Conservation (phyloP, 805 yeast species). For the Maudiozyma saulgeensis region DNA sequence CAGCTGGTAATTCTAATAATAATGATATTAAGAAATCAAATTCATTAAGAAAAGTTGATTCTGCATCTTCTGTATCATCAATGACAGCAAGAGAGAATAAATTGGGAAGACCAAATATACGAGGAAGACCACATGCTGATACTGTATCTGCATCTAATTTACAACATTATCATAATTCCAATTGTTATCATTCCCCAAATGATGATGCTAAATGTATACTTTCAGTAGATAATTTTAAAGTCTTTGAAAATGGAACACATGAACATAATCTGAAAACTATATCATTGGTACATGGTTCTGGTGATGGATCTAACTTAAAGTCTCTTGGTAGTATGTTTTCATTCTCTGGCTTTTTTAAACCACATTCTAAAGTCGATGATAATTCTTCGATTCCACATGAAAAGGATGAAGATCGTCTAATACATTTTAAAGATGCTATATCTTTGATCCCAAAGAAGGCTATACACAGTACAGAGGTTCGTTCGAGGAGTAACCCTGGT, state of each 20-base stretch:
- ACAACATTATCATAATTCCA: slow-evolving; percentile 3
- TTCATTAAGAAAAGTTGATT: slow-evolving; percentile 7
- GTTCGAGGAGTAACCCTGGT: neutral
- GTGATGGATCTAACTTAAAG: neutral
- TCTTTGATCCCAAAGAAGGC: slow-evolving; percentile 10
- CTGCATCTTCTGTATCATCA: slow-evolving; percentile 5
- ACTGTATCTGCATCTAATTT: slow-evolving; percentile 18
- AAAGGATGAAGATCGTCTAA: slow-evolving; percentile 3
- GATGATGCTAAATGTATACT: slow-evolving; percentile 13
- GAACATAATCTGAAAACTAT: slow-evolving; percentile 22
- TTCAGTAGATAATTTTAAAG: slow-evolving; percentile 19
- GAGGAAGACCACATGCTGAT: slow-evolving; percentile 17
- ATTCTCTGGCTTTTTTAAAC: slow-evolving; percentile 17
- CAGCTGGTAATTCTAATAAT: neutral
- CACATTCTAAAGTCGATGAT: slow-evolving; percentile 9
- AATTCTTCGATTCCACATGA: neutral
- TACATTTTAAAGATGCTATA: slow-evolving; percentile 7
- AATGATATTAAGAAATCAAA: slow-evolving; percentile 1
- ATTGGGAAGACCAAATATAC: neutral
- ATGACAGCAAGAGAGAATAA: neutral
- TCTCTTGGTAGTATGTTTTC: slow-evolving; percentile 12
- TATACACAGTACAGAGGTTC: neutral
- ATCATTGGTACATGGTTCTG: slow-evolving; percentile 9
- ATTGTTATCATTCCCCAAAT: slow-evolving; percentile 1
- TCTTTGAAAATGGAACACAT: slow-evolving; percentile 24